A percentile compares a stretch with the other conserved stretches of the same genome.
Conservation (phyloP, 257 asterid species). For the Gentiana macrophylla region DNA sequence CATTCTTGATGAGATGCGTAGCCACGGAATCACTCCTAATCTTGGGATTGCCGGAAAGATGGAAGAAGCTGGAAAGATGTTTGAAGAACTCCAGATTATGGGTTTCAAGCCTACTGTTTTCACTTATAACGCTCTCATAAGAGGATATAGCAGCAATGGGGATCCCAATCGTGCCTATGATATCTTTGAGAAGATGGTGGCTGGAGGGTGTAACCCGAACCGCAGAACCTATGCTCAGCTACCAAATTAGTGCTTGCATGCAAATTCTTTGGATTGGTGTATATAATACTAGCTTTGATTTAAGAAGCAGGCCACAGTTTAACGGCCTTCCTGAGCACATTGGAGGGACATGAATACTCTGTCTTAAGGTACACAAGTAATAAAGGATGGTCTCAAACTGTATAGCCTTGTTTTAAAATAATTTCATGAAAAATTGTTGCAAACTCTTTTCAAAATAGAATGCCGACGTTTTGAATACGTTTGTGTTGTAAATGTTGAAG, state of each 20-base stretch:
- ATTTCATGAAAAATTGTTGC: too few relatives aligned
- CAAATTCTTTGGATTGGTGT: background rate
- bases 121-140: constrained; percentile 77
- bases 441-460: too few relatives aligned
- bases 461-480: too few relatives aligned
- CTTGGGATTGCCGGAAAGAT: constrained; percentile 68
- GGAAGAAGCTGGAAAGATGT: constrained; percentile 67
- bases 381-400: too few relatives aligned
- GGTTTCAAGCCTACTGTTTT: constrained; percentile 76
- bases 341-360: too few relatives aligned
- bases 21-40: constrained; percentile 58
- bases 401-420: too few relatives aligned
- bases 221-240: constrained; percentile 77
- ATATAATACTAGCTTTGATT: too few relatives aligned
- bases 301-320: too few relatives aligned
- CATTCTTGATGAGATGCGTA: constrained; percentile 74
- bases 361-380: too few relatives aligned
- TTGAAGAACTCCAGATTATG: constrained; percentile 42
- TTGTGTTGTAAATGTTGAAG: too few relatives aligned
- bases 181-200: constrained; percentile 81
- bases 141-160: constrained; percentile 72
- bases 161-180: constrained; percentile 66
- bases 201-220: constrained; percentile 75
- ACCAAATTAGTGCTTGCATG: constrained; percentile 37
- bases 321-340: too few relatives aligned